Conservation (phyloP, 116 monocot species). For the Dioscorea cayenensis region DNA sequence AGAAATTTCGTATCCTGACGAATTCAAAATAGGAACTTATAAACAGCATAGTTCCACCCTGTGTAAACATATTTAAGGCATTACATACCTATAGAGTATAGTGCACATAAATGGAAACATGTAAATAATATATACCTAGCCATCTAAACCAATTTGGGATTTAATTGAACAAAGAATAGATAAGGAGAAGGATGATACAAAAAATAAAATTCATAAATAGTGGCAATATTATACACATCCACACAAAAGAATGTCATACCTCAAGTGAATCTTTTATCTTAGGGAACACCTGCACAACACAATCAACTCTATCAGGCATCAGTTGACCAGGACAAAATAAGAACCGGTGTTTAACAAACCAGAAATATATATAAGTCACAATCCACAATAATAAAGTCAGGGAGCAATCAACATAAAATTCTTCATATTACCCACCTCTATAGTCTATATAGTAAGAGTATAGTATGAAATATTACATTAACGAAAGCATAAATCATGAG, state of each 20-base stretch:
- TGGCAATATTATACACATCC: too few relatives aligned
- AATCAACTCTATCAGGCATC: conserved; percentile 5
- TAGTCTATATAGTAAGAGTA: too few relatives aligned
- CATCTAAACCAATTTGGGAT: background rate
- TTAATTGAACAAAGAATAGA: background rate
- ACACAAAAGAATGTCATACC: conserved; percentile 36
- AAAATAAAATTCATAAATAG: background rate
- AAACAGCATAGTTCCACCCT: conserved; percentile 92
- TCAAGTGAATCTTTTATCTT: conserved; percentile 88
- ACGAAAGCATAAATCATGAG: too few relatives aligned
- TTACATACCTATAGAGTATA: background rate
- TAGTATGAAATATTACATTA: too few relatives aligned
- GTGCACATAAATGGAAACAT: background rate
- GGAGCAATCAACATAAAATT: too few relatives aligned
- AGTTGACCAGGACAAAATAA: too few relatives aligned
- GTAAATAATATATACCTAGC: too few relatives aligned
- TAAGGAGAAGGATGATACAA: background rate
- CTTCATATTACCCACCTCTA: too few relatives aligned
- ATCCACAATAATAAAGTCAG: too few relatives aligned
- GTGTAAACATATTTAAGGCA: conserved; percentile 8
- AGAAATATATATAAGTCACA: background rate
- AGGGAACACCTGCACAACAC: conserved; percentile 76
- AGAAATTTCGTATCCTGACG: conserved; percentile 78
- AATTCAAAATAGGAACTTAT: conserved; percentile 89
- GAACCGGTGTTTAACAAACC: too few relatives aligned